phyloP scores from a whole-genome alignment of 331 rosid species.

The Rhamnella rubrinervis region DNA sequence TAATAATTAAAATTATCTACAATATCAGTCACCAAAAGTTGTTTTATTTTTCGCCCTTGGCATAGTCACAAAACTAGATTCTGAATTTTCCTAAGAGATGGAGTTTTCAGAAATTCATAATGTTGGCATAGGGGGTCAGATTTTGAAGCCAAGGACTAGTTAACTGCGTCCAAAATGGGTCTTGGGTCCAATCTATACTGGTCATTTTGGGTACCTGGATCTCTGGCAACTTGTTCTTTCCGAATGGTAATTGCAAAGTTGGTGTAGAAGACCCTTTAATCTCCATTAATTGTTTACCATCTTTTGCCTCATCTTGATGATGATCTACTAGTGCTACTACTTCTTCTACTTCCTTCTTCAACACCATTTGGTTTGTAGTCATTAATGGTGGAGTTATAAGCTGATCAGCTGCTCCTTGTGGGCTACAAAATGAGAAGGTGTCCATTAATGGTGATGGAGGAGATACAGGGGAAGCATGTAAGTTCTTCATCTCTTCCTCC shows the following conservation, averaged over 20 bases:
- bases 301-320: conserved; percentile 8
- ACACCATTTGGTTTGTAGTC: conserved; percentile 24
- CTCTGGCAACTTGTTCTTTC: conserved; percentile 51
- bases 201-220: conserved; percentile 55
- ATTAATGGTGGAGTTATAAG: conserved; percentile 11
- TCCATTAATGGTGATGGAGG: conserved; percentile 53
- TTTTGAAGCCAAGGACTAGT: conserved; percentile 83
- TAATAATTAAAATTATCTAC: too few species aligned
- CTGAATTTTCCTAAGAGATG: too few species aligned
- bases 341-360: conserved; percentile 40
- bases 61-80: too few species aligned
- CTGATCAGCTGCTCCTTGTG: conserved; percentile 28
- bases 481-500: conserved; percentile 64
- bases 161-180: conserved; percentile 63
- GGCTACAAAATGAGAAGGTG: conserved; percentile 44
- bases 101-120: conserved; percentile 45
- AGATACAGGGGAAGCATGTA: conserved; percentile 41
- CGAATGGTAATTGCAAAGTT: conserved; percentile 39
- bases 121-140: conserved; percentile 55
- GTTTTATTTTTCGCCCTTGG: too few species aligned
- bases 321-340: conserved; percentile 27
- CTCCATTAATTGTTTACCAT: conserved; percentile 16
- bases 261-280: conserved; percentile 16
- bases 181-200: conserved; percentile 71
- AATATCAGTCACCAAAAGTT: too few species aligned